These are phyloP conservation scores for Hypericum androsaemum DNA, from an alignment of 345 rosid species.

Conservation along the genomic window DNA sequence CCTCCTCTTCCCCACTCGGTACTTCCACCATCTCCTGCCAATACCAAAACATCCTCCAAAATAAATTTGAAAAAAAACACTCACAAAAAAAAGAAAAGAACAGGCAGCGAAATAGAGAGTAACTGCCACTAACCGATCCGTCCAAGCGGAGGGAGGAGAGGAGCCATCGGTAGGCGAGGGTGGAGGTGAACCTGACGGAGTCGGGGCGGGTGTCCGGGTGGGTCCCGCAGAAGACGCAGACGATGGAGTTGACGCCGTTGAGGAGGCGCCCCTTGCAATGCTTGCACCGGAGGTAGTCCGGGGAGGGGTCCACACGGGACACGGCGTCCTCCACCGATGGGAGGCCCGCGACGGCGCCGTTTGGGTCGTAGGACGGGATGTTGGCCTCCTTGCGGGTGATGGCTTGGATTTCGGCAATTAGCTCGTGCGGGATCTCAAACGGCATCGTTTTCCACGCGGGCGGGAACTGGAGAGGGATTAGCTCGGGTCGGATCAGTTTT, in stretches of 20 bases:
- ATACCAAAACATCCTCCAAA: background rate
- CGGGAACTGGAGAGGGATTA: background rate
- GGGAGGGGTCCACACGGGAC: slow-evolving; percentile 49
- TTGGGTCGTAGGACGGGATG: slow-evolving; percentile 44
- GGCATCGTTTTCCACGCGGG: slow-evolving; percentile 30
- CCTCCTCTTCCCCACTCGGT: slow-evolving; percentile 25
- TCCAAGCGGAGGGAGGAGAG: slow-evolving; percentile 55
- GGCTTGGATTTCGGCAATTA: slow-evolving; percentile 42
- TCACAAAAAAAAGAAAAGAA: background rate
- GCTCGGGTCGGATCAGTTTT: background rate
- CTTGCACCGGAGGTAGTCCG: slow-evolving; percentile 52
- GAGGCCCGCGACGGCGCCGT: slow-evolving; percentile 18
- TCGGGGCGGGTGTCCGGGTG: slow-evolving; percentile 38
- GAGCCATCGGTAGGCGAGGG: slow-evolving; percentile 54
- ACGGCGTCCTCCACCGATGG: slow-evolving; percentile 38
- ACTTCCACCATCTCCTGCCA: slow-evolving; percentile 64
- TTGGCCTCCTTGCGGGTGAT: slow-evolving; percentile 54
- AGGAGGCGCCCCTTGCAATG: slow-evolving; percentile 61
- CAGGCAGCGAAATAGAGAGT: background rate
- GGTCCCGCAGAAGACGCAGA: slow-evolving; percentile 76
- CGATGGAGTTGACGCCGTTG: slow-evolving; percentile 44
- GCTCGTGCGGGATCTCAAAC: slow-evolving; percentile 45
- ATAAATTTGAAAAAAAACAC: background rate
- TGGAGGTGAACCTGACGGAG: slow-evolving; percentile 54
- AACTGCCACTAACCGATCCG: slow-evolving; percentile 48